Percentiles rank a stretch among this genome's conserved stretches.
phyloP scores from a whole-genome alignment of 345 rosid genomes.

The Orychophragmus violaceus region DNA sequence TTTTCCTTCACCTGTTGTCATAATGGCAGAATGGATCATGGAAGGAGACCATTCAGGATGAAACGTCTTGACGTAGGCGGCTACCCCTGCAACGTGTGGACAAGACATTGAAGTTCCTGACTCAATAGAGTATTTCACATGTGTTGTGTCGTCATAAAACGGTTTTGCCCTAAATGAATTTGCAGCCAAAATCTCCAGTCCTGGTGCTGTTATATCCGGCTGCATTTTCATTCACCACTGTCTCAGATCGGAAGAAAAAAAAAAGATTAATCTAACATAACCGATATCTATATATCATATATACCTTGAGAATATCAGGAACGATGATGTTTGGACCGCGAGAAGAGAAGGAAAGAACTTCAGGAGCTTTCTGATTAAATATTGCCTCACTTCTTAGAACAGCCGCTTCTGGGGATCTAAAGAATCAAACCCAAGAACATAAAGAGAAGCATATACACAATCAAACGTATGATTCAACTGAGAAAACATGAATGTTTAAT shows the following conservation, averaged over 20 bases:
- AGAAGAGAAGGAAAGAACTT: conserved; percentile 43
- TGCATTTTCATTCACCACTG: conserved; percentile 21
- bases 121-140: conserved; percentile 8
- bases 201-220: conserved; percentile 55
- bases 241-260: background rate
- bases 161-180: conserved; percentile 19
- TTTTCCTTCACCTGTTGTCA: conserved; percentile 32
- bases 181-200: conserved; percentile 46
- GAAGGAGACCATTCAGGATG: too few species aligned
- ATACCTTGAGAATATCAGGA: conserved; percentile 40
- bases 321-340: conserved; percentile 45
- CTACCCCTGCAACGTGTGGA: conserved; percentile 33
- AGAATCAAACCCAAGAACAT: background rate
- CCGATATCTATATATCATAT: too few species aligned
- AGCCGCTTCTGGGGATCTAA: too few species aligned
- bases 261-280: background rate
- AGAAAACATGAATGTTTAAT: background rate
- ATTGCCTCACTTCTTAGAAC: too few species aligned
- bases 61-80: too few species aligned
- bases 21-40: conserved; percentile 36
- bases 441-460: background rate
- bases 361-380: too few species aligned
- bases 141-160: background rate
- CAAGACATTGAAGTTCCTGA: conserved; percentile 46
- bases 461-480: background rate